Evolutionary conservation across 1,284 basidiomycete species (phyloP).

Genomic region (Microbotryomycetes sp.): DNA sequence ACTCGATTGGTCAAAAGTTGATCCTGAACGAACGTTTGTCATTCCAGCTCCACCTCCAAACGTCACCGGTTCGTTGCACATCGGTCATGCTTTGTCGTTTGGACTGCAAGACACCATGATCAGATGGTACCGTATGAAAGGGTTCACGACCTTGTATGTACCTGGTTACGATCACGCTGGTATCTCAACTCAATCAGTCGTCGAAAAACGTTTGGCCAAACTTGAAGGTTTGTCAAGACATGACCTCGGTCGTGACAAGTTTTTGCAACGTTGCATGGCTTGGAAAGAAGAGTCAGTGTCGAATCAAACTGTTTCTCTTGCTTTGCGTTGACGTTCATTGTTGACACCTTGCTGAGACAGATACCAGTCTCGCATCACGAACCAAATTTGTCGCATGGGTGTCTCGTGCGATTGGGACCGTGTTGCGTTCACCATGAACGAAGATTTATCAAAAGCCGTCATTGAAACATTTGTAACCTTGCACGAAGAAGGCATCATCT

Average conservation of each 20-base stretch:
- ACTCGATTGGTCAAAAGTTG: slow-evolving; percentile 36
- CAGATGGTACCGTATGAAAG: slow-evolving; percentile 94
- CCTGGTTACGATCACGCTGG: slow-evolving; percentile 99
- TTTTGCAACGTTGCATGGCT: slow-evolving; percentile 84
- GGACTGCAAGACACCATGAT: slow-evolving; percentile 86
- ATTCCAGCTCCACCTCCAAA: slow-evolving; percentile 95
- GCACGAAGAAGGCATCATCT: slow-evolving; percentile 88
- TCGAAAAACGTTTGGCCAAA: slow-evolving; percentile 88
- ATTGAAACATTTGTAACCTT: slow-evolving; percentile 85
- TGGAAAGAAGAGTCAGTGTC: slow-evolving; percentile 88
- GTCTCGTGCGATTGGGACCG: slow-evolving; percentile 92
- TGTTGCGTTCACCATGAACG: slow-evolving; percentile 92
- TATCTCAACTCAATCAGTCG: slow-evolving; percentile 97
- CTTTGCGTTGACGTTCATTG: not conserved
- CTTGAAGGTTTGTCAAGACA: slow-evolving; percentile 75
- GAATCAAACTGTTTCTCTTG: not conserved
- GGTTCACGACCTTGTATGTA: slow-evolving; percentile 81
- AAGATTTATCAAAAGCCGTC: slow-evolving; percentile 79
- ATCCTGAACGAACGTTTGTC: slow-evolving; percentile 56
- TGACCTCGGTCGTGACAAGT: slow-evolving; percentile 88
- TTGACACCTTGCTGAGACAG: slow-evolving; percentile 42
- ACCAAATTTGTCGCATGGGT: slow-evolving; percentile 81
- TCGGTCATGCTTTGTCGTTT: slow-evolving; percentile 89
- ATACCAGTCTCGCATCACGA: slow-evolving; percentile 85
- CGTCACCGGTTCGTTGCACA: slow-evolving; percentile 93